These are phyloP conservation scores for Talaromyces sp. DNA, from an alignment of 2,329 filamentous ascomycete genomes.

Conservation along the genomic window DNA sequence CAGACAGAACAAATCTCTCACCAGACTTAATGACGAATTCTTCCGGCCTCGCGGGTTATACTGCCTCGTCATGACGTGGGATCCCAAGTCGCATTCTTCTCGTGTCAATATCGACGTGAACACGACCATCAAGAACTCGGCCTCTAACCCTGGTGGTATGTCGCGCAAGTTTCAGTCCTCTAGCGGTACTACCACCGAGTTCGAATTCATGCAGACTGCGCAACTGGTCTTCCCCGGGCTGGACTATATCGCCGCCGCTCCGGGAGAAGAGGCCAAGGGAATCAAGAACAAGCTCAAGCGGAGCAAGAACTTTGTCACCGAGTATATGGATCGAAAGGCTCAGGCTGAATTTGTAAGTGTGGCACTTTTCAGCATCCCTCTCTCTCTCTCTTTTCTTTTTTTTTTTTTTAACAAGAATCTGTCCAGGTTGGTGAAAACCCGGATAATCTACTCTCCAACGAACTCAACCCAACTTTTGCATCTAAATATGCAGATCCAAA, in stretches of 20 bases:
- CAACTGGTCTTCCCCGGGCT: slow-evolving; percentile 47
- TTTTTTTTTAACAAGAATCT: not conserved
- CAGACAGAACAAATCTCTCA: slow-evolving; percentile 51
- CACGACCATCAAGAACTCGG: not conserved
- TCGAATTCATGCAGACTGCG: slow-evolving; percentile 41
- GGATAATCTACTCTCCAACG: slow-evolving; percentile 3
- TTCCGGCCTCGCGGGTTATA: slow-evolving; percentile 56
- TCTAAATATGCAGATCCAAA: slow-evolving; percentile 9
- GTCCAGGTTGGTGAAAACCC: slow-evolving; percentile 3
- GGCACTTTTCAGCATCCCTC: not conserved
- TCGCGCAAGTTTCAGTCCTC: slow-evolving; percentile 28
- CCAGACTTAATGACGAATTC: slow-evolving; percentile 52
- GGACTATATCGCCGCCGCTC: slow-evolving; percentile 22
- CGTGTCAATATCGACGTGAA: not conserved
- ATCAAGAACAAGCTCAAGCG: slow-evolving; percentile 6
- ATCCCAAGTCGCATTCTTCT: not conserved
- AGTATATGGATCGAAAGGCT: slow-evolving; percentile 11
- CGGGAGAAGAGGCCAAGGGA: slow-evolving; percentile 16
- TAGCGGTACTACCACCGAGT: slow-evolving; percentile 32
- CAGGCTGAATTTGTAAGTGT: slow-evolving; percentile 8
- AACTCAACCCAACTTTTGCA: slow-evolving; percentile 3
- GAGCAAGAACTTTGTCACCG: slow-evolving; percentile 2
- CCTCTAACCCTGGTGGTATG: not conserved
- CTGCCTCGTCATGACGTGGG: slow-evolving; percentile 51
- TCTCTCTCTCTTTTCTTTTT: not conserved